These are phyloP conservation scores for Boletus edulis DNA, from an alignment of 768 basidiomycete genomes.

Conservation along the genomic window DNA sequence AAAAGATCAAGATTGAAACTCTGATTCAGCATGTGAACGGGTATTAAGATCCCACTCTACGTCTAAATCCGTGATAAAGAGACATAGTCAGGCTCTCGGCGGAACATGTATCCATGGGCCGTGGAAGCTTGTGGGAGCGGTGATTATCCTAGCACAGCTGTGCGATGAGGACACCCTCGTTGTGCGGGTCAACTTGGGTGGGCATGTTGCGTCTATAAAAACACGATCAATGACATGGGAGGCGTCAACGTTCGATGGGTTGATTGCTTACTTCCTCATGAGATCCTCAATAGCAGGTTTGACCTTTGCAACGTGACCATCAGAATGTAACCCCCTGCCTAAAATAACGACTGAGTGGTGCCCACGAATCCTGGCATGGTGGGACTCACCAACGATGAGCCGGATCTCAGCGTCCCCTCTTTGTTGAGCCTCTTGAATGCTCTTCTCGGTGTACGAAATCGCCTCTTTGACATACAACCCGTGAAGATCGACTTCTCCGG, in stretches of 20 bases:
- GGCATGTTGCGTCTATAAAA: constrained; percentile 62
- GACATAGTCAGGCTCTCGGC: too few species aligned
- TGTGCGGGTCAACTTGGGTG: constrained; percentile 74
- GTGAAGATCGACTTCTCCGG: constrained; percentile 84
- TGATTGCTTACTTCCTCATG: constrained; percentile 64
- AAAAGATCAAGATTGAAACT: neutral
- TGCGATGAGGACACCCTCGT: constrained; percentile 83
- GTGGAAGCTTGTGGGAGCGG: neutral
- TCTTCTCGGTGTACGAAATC: constrained; percentile 65
- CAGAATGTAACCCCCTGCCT: constrained; percentile 89
- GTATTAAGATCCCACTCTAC: too few species aligned
- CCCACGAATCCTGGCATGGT: neutral
- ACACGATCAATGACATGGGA: neutral
- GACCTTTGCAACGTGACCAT: constrained; percentile 74
- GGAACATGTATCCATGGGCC: too few species aligned
- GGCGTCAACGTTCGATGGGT: neutral
- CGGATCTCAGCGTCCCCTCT: constrained; percentile 63
- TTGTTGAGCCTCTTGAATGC: constrained; percentile 63
- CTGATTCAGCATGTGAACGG: too few species aligned
- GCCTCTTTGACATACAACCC: constrained; percentile 95
- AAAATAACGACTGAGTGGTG: neutral
- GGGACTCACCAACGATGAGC: constrained; percentile 77
- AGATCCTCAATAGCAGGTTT: constrained; percentile 90
- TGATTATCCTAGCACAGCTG: constrained; percentile 30
- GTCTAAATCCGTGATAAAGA: too few species aligned